These are phyloP conservation scores for Syzygium aqueum DNA, from an alignment of 345 rosid species.

Conservation along the genomic window DNA sequence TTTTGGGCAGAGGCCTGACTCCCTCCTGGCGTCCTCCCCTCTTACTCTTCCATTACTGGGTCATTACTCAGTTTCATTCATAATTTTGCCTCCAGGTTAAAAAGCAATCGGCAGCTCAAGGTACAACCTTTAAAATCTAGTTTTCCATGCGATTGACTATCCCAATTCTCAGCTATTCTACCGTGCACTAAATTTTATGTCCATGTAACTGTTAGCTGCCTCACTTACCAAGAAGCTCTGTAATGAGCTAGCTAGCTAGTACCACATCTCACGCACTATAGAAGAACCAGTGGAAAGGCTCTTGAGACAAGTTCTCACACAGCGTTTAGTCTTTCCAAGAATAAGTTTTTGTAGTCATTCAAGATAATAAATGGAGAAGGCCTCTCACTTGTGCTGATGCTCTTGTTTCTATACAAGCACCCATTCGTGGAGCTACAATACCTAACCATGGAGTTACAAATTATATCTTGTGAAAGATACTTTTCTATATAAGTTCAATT, in stretches of 20 bases:
- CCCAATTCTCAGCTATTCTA: not conserved
- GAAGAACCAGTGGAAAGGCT: not conserved
- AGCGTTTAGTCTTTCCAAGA: not conserved
- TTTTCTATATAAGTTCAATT: not conserved
- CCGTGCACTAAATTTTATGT: not conserved
- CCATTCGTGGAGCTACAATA: not conserved
- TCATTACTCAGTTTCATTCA: not conserved
- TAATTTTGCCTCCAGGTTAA: not conserved
- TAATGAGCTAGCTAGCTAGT: not conserved
- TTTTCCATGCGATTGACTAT: not conserved
- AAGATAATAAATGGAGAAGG: not conserved
- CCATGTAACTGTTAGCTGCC: not conserved
- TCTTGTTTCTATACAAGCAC: not conserved
- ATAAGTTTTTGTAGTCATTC: not conserved
- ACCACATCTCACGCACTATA: not conserved
- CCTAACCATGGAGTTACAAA: not conserved
- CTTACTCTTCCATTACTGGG: not conserved
- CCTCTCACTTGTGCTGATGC: not conserved
- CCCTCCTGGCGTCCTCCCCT: not conserved
- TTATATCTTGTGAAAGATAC: not conserved
- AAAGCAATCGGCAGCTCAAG: not conserved
- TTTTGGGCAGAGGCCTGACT: not conserved
- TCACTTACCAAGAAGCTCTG: not conserved
- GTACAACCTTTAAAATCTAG: not conserved
- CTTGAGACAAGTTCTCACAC: not conserved